A percentile compares a stretch with the other conserved stretches of the same genome.
phyloP scores from a whole-genome alignment of 495 filamentous ascomycete species.

The Hyaloscypha bicolor region DNA sequence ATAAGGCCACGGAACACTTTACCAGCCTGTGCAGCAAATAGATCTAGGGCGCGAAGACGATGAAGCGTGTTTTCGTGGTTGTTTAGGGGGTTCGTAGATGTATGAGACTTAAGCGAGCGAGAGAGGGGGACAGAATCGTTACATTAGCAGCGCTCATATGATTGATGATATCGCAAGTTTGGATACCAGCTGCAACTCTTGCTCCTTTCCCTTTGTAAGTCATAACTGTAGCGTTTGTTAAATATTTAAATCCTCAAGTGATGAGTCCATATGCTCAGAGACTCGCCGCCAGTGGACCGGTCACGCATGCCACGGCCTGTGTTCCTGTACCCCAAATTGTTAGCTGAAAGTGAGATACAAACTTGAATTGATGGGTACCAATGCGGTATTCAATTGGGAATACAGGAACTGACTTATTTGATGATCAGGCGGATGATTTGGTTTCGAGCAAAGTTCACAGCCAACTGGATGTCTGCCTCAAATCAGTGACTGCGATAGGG shows the following conservation, averaged over 20 bases:
- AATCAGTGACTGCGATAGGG: conserved; percentile 11
- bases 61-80: too few species aligned
- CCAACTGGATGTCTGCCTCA: conserved; percentile 36
- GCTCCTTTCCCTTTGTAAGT: conserved; percentile 43
- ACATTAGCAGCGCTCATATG: conserved; percentile 46
- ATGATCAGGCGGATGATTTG: conserved; percentile 62
- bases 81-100: too few species aligned
- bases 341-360: neutral
- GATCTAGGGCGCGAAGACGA: too few species aligned
- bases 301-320: conserved; percentile 62
- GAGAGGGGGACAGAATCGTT: too few species aligned
- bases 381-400: neutral
- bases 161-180: conserved; percentile 54
- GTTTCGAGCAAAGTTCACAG: conserved; percentile 44
- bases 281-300: conserved; percentile 23
- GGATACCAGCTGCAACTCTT: conserved; percentile 57
- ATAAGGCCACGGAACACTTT: too few species aligned
- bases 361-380: neutral
- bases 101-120: too few species aligned
- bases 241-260: conserved; percentile 12
- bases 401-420: conserved; percentile 33
- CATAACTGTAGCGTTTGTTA: neutral
- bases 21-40: too few species aligned
- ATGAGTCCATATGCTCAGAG: conserved; percentile 20
- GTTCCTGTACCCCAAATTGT: conserved; percentile 37